phyloP scores from a whole-genome alignment of 2,329 filamentous ascomycete species.

The Colletotrichum zoysiae region DNA sequence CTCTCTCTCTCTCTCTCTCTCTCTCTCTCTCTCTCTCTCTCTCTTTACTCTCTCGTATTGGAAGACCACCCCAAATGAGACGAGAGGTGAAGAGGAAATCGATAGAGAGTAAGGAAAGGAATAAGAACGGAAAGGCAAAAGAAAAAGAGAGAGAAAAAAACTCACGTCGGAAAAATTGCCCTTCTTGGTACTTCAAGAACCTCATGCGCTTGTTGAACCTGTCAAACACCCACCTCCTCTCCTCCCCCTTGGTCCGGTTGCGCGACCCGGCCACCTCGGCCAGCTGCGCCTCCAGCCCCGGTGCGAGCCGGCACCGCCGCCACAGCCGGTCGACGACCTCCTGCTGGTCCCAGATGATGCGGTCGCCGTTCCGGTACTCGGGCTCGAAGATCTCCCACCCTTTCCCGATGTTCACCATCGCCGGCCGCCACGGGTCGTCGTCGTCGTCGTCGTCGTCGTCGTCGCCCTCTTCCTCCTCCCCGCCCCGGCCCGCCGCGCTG shows the following conservation, averaged over 20 bases:
- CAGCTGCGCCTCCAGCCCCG: constrained; percentile 58
- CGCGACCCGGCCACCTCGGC: constrained; percentile 49
- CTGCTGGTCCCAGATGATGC: constrained; percentile 80
- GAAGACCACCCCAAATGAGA: not conserved
- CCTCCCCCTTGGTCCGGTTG: constrained; percentile 19
- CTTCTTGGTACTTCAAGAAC: constrained; percentile 78
- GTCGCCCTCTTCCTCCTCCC: constrained; percentile 38
- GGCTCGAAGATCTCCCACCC: constrained; percentile 70
- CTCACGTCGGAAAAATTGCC: constrained; percentile 77
- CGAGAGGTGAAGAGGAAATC: not conserved
- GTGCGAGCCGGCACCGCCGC: constrained; percentile 63
- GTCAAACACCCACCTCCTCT: constrained; percentile 55
- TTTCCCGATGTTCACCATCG: constrained; percentile 74
- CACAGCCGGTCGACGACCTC: constrained; percentile 74
- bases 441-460: constrained; percentile 46
- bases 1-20: not conserved
- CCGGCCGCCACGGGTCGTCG: constrained; percentile 70
- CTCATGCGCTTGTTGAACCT: constrained; percentile 79
- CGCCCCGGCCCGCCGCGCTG: constrained; percentile 58
- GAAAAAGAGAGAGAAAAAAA: constrained; percentile 43
- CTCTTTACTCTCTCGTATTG: not conserved
- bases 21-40: no score
- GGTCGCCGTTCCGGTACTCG: constrained; percentile 76
- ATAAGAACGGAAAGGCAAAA: no score
- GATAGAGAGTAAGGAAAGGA: no score